Evolutionary conservation across 2,329 filamentous ascomycete genomes (phyloP).

Genomic region (Alternaria rosae): DNA sequence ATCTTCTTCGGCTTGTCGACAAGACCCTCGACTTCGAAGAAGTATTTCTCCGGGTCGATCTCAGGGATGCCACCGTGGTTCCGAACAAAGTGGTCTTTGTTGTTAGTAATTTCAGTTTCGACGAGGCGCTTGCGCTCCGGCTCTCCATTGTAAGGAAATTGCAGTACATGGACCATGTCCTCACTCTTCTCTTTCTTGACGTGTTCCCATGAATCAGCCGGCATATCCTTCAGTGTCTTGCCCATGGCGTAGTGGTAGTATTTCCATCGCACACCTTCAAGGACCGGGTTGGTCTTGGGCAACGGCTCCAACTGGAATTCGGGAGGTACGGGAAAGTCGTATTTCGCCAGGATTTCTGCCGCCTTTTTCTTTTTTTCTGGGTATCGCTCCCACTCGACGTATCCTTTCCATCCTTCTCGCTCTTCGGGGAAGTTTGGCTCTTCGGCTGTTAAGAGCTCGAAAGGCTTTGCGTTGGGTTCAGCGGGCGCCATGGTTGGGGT

Average conservation of each 20-base stretch:
- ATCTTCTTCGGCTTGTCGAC: constrained; percentile 66
- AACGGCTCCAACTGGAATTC: constrained; percentile 55
- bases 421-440: constrained; percentile 53
- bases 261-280: constrained; percentile 58
- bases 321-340: constrained; percentile 59
- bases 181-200: constrained; percentile 54
- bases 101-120: constrained; percentile 67
- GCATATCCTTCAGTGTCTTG: constrained; percentile 51
- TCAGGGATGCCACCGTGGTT: constrained; percentile 76
- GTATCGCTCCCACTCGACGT: constrained; percentile 62
- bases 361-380: constrained; percentile 71
- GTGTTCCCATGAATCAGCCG: constrained; percentile 62
- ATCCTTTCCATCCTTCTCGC: constrained; percentile 59
- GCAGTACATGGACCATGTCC: constrained; percentile 58
- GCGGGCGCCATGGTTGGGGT: constrained; percentile 38
- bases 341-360: constrained; percentile 61
- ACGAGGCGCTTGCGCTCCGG: constrained; percentile 61
- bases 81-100: constrained; percentile 70
- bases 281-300: constrained; percentile 53
- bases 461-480: constrained; percentile 41
- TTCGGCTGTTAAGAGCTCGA: constrained; percentile 33
- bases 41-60: constrained; percentile 65
- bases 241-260: constrained; percentile 56
- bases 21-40: constrained; percentile 65
- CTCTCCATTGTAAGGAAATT: constrained; percentile 59